These are phyloP conservation scores for Pichia inconspicua DNA, from an alignment of 1,139 yeast species.

Conservation along the genomic window DNA sequence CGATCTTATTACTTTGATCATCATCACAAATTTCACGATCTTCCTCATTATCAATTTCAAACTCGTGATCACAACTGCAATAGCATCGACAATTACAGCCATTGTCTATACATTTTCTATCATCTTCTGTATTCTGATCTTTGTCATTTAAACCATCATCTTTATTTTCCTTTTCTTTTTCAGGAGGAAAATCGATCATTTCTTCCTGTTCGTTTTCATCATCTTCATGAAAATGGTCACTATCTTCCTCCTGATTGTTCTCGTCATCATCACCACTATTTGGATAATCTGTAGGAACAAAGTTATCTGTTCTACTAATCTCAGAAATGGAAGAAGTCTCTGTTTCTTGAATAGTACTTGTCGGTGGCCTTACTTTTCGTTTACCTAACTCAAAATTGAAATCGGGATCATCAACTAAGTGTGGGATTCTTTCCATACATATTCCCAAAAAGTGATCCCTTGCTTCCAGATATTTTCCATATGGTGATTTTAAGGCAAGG, in stretches of 20 bases:
- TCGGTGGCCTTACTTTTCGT: neutral
- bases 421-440: constrained; percentile 36
- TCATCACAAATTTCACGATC: constrained; percentile 2
- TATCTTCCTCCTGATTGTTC: neutral
- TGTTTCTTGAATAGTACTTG: neutral
- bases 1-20: neutral
- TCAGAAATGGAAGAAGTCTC: neutral
- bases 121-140: neutral
- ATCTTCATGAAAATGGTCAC: neutral
- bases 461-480: constrained; percentile 40
- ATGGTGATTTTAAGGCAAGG: constrained; percentile 36
- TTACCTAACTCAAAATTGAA: constrained; percentile 13
- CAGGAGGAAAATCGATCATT: no score
- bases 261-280: neutral
- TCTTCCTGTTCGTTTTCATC: neutral
- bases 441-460: constrained; percentile 51
- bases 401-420: constrained; percentile 17
- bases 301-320: no score
- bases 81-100: constrained; percentile 3
- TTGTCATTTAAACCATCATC: no score
- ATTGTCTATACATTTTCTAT: neutral
- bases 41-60: neutral
- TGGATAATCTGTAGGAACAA: neutral
- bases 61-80: neutral
- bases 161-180: no score